Conservation (phyloP, 345 rosid genomes). For the Hypericum androsaemum region DNA sequence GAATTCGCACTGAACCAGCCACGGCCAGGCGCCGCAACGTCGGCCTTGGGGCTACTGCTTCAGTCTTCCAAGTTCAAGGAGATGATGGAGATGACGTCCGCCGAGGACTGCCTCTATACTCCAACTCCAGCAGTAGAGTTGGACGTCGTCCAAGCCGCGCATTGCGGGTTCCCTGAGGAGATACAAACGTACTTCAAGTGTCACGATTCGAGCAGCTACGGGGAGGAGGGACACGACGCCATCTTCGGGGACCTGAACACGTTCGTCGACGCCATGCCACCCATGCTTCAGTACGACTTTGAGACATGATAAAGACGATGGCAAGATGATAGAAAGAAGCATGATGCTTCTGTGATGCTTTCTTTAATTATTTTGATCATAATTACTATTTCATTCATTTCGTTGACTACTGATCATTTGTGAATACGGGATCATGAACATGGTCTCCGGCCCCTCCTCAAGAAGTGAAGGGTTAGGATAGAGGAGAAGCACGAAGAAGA, state of each 20-base stretch:
- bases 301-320: slow-evolving; percentile 2
- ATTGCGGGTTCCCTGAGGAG: slow-evolving; percentile 64
- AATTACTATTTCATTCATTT: no score
- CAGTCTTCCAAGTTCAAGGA: slow-evolving; percentile 63
- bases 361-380: no score
- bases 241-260: slow-evolving; percentile 51
- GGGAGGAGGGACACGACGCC: slow-evolving; percentile 34
- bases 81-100: slow-evolving; percentile 51
- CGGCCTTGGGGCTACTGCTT: slow-evolving; percentile 56
- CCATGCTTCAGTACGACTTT: slow-evolving; percentile 47
- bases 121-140: slow-evolving; percentile 24
- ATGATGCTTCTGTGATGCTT: no score
- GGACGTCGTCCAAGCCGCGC: slow-evolving; percentile 8
- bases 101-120: slow-evolving; percentile 10
- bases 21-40: slow-evolving; percentile 28
- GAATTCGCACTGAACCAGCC: slow-evolving; percentile 8
- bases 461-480: no score
- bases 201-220: slow-evolving; percentile 41
- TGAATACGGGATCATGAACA: no score
- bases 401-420: no score
- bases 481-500: no score
- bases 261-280: slow-evolving; percentile 14
- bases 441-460: no score
- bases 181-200: slow-evolving; percentile 62
- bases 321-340: no score